Conservation (phyloP, 2,329 filamentous ascomycete genomes). For the Colletotrichum gloeosporioides region DNA sequence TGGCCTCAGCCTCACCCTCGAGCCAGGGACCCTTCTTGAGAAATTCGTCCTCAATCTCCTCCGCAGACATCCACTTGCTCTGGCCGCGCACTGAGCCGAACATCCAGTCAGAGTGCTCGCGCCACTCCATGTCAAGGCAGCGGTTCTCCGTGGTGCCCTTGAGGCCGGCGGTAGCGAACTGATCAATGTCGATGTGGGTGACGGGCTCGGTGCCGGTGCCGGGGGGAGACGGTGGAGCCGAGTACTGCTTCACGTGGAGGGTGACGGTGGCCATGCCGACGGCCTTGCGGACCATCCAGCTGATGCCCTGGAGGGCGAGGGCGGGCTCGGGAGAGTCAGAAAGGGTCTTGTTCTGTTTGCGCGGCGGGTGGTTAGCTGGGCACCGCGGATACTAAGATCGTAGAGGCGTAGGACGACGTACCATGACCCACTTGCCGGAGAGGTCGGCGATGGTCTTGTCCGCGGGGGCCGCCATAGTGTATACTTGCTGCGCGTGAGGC, state of each 20-base stretch:
- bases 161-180: constrained; percentile 74
- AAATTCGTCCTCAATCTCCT: constrained; percentile 59
- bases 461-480: constrained; percentile 72
- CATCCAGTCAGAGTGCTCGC: constrained; percentile 77
- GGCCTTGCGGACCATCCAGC: constrained; percentile 75
- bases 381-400: neutral
- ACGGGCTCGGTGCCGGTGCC: constrained; percentile 43
- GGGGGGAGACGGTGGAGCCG: constrained; percentile 46
- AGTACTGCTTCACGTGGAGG: constrained; percentile 64
- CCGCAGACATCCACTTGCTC: constrained; percentile 53
- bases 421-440: constrained; percentile 73
- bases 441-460: constrained; percentile 72
- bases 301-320: constrained; percentile 74
- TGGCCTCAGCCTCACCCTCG: constrained; percentile 55
- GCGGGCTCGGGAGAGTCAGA: constrained; percentile 73
- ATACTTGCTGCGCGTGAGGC: neutral
- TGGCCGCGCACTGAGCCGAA: constrained; percentile 75
- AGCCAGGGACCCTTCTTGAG: constrained; percentile 63
- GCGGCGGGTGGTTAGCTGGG: neutral
- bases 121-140: constrained; percentile 55
- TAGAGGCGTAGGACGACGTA: constrained; percentile 41
- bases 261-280: constrained; percentile 73
- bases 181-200: constrained; percentile 73
- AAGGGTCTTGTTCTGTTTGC: constrained; percentile 72
- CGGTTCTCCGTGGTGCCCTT: constrained; percentile 66